Evolutionary conservation across 2,329 filamentous ascomycete species (phyloP).

Genomic region (Ceratocystis harringtonii): DNA sequence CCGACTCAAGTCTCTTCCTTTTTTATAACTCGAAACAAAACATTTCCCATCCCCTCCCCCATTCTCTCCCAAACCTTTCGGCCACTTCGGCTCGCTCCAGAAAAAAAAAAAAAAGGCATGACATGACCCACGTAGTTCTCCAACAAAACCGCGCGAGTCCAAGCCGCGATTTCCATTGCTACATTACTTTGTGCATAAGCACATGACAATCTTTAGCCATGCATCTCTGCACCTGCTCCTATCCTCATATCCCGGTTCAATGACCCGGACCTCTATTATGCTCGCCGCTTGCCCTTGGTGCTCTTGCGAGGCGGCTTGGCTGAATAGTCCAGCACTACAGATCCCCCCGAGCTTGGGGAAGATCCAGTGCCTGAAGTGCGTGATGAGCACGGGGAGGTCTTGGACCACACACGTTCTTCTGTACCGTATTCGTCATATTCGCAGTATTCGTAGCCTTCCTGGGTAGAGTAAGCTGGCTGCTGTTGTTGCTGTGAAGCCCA

Average conservation of each 20-base stretch:
- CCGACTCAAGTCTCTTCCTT: not conserved
- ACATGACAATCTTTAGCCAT: not conserved
- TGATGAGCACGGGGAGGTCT: slow-evolving; percentile 1
- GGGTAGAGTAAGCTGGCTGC: not conserved
- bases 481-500: not conserved
- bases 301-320: not conserved
- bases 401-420: not conserved
- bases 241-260: too few species aligned
- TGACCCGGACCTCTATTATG: not conserved
- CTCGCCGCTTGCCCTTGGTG: not conserved
- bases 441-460: not conserved
- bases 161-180: not conserved
- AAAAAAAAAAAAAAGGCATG: not conserved
- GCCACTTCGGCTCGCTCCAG: not conserved
- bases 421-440: not conserved
- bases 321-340: slow-evolving; percentile 7
- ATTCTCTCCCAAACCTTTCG: not conserved
- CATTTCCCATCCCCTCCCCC: not conserved
- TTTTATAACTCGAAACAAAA: slow-evolving; percentile 5
- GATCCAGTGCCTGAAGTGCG: not conserved
- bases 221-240: not conserved
- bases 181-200: not conserved
- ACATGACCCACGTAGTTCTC: not conserved
- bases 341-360: not conserved
- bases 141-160: not conserved